Conservation (phyloP, 2,329 filamentous ascomycete genomes). For the Ascomycota sp. region DNA sequence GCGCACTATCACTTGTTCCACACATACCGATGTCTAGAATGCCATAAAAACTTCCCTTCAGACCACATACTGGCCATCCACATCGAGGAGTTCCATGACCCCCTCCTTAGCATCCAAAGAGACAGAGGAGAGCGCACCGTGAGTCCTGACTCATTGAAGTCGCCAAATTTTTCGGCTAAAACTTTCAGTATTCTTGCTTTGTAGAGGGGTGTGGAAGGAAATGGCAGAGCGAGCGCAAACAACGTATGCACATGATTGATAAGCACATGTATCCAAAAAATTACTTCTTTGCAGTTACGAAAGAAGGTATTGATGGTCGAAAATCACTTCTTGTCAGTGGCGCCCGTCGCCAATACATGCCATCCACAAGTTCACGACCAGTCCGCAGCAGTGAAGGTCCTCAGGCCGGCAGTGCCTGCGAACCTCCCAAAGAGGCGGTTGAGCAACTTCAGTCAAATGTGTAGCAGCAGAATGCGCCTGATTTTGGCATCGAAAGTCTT, state of each 20-base stretch:
- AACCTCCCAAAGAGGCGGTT: slow-evolving; percentile 11
- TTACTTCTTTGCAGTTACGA: slow-evolving; percentile 75
- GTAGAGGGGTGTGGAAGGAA: slow-evolving; percentile 72
- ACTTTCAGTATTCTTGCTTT: slow-evolving; percentile 59
- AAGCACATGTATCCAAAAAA: slow-evolving; percentile 82
- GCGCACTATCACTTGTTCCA: slow-evolving; percentile 67
- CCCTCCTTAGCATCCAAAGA: slow-evolving; percentile 48
- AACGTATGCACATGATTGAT: slow-evolving; percentile 75
- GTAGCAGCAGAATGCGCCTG: slow-evolving; percentile 10
- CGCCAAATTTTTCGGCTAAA: neutral
- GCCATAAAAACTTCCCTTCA: slow-evolving; percentile 73
- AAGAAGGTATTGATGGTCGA: slow-evolving; percentile 73
- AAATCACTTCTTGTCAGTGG: slow-evolving; percentile 54
- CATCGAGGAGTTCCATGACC: slow-evolving; percentile 81
- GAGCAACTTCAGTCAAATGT: slow-evolving; percentile 3
- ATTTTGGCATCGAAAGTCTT: slow-evolving; percentile 41
- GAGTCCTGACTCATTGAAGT: slow-evolving; percentile 12
- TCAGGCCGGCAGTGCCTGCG: slow-evolving; percentile 12
- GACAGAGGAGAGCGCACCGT: slow-evolving; percentile 77
- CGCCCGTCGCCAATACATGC: slow-evolving; percentile 21
- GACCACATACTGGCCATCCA: slow-evolving; percentile 63
- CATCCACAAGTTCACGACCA: slow-evolving; percentile 2
- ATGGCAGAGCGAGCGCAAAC: slow-evolving; percentile 66
- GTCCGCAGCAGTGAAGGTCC: slow-evolving; percentile 17
- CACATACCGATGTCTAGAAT: slow-evolving; percentile 68